Base-by-base conservation (phyloP, 2,329 filamentous ascomycete genomes). In the Rhytidhysteron rufulum region DNA sequence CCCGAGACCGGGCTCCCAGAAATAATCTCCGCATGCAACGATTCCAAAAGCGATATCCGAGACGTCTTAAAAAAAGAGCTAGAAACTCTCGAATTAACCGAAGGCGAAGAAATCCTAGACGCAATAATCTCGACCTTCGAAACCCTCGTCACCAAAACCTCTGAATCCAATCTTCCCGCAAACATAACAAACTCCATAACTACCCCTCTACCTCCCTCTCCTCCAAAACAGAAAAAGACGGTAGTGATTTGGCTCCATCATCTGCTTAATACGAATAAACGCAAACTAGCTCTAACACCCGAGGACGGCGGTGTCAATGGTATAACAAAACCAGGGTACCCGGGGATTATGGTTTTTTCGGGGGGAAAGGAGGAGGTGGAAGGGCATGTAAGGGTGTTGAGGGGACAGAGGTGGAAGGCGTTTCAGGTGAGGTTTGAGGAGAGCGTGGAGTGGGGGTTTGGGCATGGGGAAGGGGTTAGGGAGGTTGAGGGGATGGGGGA, bases 171-270 rank as follows among this genome's bases (percentile, higher is more conserved):
- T 44, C 17, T 18, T 42, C 24, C 18, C 32, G 31, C 19, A 38
- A 33, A 15, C 9, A 33, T 33, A 7, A 30, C 16, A 21, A 18
- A 13, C 16, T n/a, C n/a, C n/a, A n/a, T n/a, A n/a, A 22, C 20
- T n/a, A n/a, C 32, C 13, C 31, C 4, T 15, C 9, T n/a, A 4
- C 38, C 40, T 7, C 17, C 34, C 17, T 15, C 11, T 18, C 15
- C 29, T 3, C 21, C 31, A n/a, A 44, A 48, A 25, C 13, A 42
- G 3, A 41, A 30, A n/a, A 63, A 58, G 37, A 72, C 69, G 3
- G 58, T 70, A 19, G 60, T 72, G 15, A 60, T 72, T 35, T 72
- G 67, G 65, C 61, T 73, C 1, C 70, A 72, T 32, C 70, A 73
- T 37, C 59, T 72, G 6, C 65, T 73, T 38, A 69, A 68, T 24